Percentiles rank a stretch among this genome's conserved stretches.
phyloP scores from a whole-genome alignment of 2,329 filamentous ascomycete genomes.

The Epichloe aotearoae region DNA sequence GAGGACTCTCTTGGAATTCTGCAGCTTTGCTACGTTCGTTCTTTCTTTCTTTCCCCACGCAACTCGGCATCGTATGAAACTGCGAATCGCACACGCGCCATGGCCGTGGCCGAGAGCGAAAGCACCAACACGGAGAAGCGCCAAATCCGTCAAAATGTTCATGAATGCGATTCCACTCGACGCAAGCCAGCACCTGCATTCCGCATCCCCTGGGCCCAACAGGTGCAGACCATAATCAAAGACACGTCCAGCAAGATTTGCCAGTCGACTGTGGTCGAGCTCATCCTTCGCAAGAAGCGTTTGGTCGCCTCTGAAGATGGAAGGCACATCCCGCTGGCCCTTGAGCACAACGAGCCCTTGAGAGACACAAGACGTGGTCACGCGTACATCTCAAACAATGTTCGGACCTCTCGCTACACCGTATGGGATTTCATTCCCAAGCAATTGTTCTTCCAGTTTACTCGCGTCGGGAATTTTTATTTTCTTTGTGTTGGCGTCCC shows the following conservation, averaged over 20 bases:
- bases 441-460: slow-evolving; percentile 75
- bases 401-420: slow-evolving; percentile 74
- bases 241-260: slow-evolving; percentile 16
- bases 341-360: slow-evolving; percentile 26
- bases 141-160: background rate
- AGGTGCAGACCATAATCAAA: slow-evolving; percentile 7
- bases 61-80: background rate
- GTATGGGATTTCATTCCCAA: slow-evolving; percentile 75
- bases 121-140: slow-evolving; percentile 2
- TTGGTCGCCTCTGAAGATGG: slow-evolving; percentile 63
- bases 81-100: background rate
- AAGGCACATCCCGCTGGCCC: slow-evolving; percentile 30
- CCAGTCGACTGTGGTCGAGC: slow-evolving; percentile 28
- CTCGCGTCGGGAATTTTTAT: slow-evolving; percentile 76
- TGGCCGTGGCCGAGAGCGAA: slow-evolving; percentile 3
- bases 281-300: slow-evolving; percentile 50
- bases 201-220: background rate
- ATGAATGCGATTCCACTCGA: background rate
- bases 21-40: background rate
- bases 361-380: slow-evolving; percentile 37
- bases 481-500: slow-evolving; percentile 75
- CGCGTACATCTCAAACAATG: slow-evolving; percentile 44
- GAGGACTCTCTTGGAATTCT: no score
- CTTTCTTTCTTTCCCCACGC: background rate
- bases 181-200: background rate